phyloP scores from a whole-genome alignment of 2,329 filamentous ascomycete species.

The Aureobasidium pullulans region DNA sequence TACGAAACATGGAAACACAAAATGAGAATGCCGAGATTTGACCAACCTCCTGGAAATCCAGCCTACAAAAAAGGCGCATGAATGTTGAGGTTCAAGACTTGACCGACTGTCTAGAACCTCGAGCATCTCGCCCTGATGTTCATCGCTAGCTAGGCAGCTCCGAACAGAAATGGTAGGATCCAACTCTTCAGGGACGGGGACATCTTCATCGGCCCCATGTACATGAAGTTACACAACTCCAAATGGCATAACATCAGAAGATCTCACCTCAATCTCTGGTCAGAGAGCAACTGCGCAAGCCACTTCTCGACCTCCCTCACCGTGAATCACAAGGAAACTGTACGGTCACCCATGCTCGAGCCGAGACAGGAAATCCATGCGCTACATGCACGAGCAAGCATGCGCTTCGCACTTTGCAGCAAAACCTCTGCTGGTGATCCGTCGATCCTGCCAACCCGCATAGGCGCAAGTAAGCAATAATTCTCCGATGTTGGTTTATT shows the following conservation, averaged over 20 bases:
- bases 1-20: no score
- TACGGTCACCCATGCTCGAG: background rate
- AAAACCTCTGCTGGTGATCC: conserved; percentile 6
- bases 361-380: background rate
- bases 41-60: no score
- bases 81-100: no score
- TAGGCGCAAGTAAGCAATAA: conserved; percentile 3
- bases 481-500: conserved; percentile 1
- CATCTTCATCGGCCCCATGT: background rate
- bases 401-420: background rate
- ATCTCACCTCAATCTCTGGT: background rate
- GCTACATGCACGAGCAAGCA: conserved; percentile 6
- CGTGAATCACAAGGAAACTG: background rate
- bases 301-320: background rate
- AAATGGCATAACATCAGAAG: background rate
- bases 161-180: background rate
- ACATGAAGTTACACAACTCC: background rate
- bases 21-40: no score
- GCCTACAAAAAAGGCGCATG: no score
- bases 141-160: background rate
- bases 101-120: background rate
- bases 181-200: background rate
- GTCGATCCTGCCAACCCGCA: conserved; percentile 6
- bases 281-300: background rate
- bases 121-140: background rate